These are phyloP conservation scores for Fraxinus sp. DNA, from an alignment of 305 asterid genomes.

Conservation along the genomic window DNA sequence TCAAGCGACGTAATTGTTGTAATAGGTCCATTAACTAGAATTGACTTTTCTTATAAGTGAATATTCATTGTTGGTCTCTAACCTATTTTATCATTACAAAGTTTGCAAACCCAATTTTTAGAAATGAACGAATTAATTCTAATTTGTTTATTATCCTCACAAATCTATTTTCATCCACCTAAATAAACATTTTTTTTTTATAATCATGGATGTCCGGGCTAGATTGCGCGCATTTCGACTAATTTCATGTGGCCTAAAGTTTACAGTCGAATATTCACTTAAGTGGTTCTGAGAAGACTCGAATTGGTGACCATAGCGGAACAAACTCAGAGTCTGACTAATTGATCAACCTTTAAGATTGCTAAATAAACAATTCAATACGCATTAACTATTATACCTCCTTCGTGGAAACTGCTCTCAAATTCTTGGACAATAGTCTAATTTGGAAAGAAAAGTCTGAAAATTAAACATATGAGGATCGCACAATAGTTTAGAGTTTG, in stretches of 20 bases:
- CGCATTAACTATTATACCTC: not conserved
- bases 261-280: no score
- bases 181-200: not conserved
- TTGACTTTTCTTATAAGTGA: not conserved
- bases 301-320: no score
- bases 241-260: no score
- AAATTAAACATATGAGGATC: not conserved
- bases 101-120: not conserved
- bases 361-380: not conserved
- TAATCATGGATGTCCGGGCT: no score
- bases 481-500: not conserved
- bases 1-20: not conserved
- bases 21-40: not conserved
- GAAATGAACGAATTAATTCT: not conserved
- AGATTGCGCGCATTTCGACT: no score
- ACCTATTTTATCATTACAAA: not conserved
- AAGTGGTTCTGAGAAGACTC: no score
- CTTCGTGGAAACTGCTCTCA: not conserved
- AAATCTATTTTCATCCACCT: not conserved
- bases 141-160: not conserved
- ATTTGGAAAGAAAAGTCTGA: not conserved
- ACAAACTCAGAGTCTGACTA: no score
- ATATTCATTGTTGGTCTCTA: not conserved
- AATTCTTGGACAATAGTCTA: not conserved
- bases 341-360: no score